Conservation (phyloP, 208 protist species). For the Trypanosoma brucei region DNA sequence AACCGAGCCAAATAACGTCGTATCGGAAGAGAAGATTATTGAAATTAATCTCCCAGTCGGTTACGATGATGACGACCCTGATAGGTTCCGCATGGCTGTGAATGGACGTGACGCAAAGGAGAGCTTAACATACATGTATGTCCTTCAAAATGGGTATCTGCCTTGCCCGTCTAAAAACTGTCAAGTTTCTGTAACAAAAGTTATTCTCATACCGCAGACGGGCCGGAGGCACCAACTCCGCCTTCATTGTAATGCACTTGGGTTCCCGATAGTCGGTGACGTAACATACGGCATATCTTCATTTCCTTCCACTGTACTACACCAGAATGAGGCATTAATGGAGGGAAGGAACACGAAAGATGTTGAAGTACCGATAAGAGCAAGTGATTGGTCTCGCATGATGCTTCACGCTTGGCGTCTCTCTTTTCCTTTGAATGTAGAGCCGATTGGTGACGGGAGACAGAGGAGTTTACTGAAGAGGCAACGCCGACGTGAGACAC, state of each 20-base stretch:
- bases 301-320: not conserved
- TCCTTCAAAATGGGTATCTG: conserved; percentile 26
- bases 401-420: conserved; percentile 76
- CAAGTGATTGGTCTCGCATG: conserved; percentile 45
- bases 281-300: conserved; percentile 32
- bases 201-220: conserved; percentile 56
- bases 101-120: conserved; percentile 18
- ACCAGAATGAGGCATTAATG: not conserved
- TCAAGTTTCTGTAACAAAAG: conserved; percentile 40
- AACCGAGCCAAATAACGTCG: not conserved
- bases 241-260: conserved; percentile 76
- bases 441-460: conserved; percentile 15
- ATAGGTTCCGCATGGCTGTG: conserved; percentile 61
- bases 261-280: conserved; percentile 84
- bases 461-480: conserved; percentile 51
- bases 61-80: conserved; percentile 38
- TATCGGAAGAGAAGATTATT: conserved; percentile 2
- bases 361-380: not conserved
- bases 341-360: not conserved
- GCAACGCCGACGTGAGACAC: conserved; percentile 45
- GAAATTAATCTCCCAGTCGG: conserved; percentile 43
- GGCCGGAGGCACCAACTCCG: conserved; percentile 87
- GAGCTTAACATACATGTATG: conserved; percentile 26
- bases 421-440: conserved; percentile 33
- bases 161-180: not conserved